A percentile compares a stretch with the other conserved stretches of the same genome.
Evolutionary conservation across 345 rosid genomes (phyloP).

Genomic region (Populus nigra): DNA sequence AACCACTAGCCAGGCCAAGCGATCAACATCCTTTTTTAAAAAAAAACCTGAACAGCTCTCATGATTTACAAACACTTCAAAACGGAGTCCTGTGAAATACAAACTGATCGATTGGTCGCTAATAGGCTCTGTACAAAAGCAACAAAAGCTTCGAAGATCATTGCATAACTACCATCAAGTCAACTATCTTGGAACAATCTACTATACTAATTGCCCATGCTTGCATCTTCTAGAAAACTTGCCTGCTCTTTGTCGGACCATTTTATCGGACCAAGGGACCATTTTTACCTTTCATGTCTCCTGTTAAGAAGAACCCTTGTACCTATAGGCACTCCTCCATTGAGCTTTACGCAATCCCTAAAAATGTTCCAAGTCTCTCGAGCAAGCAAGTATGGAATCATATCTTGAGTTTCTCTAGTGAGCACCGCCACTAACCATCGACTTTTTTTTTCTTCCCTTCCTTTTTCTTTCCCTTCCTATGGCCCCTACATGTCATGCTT

Average conservation of each 20-base stretch:
- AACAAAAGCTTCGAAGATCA: neutral
- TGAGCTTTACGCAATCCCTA: conserved; percentile 47
- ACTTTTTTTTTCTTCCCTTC: neutral
- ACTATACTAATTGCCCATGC: conserved; percentile 6
- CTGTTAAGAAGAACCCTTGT: neutral
- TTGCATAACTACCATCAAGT: neutral
- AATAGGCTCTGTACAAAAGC: neutral
- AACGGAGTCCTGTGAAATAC: neutral
- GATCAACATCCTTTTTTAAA: neutral
- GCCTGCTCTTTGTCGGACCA: conserved; percentile 28
- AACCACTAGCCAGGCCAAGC: too few species aligned
- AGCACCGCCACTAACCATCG: neutral
- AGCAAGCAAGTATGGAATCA: conserved; percentile 38
- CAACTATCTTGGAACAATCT: neutral
- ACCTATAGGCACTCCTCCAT: neutral
- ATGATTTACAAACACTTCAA: neutral
- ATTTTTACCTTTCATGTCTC: conserved; percentile 23
- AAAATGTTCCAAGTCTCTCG: conserved; percentile 39
- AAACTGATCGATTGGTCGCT: neutral
- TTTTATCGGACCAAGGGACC: conserved; percentile 22
- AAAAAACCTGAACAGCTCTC: neutral
- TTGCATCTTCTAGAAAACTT: conserved; percentile 17
- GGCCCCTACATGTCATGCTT: conserved; percentile 19
- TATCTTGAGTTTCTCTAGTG: neutral
- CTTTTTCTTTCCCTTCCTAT: neutral